Evolutionary conservation across 805 yeast genomes (phyloP), one percentile per base, ranked within the genome.

Genomic region (Candida ulmi): DNA sequence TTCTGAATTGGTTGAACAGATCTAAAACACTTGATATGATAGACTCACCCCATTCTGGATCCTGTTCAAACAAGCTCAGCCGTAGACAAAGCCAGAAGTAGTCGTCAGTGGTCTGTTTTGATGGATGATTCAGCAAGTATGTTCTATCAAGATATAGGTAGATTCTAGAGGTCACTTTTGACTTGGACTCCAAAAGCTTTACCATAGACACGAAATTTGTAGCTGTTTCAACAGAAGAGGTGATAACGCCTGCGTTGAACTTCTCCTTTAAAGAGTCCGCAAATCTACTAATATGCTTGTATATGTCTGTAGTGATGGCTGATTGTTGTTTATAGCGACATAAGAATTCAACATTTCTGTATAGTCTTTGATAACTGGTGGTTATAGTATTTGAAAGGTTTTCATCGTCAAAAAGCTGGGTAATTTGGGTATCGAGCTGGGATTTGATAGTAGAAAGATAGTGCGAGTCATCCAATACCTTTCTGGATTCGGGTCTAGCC

Each of bases 281-380:
- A 28, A 15, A 28, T 16, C 4, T 18, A 17, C 36, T 32, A 4
- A 51, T 39, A 9, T 42, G 40, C 3, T 24, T 29, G 23, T 39
- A 52, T 4, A 54, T 35, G 13, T 30, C 30, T 6, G 33, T 27
- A 0, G 57, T 17, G n/a, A 55, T 30, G 9, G 17, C n/a, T 2
- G 55, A 43, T 17, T 51, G 56, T 13, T 45, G 41, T 31, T 35
- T 52, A 24, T 51, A 54, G 12, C 57, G 40, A 15, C 52, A 48
- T 1, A 55, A 28, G 30, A 55, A 48, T 45, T 55, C 58, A 4
- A 54, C 58, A 32, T 37, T 44, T 35, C 44, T 51, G 46, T 54
- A 55, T 5, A 55, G 40, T 27, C 47, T 32, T n/a, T 41, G 37
- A 11, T 30, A 35, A 25, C 33, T 30, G 2, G 31, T 19, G 8